Evolutionary conservation across 2,329 filamentous ascomycete species (phyloP), one percentile per base, ranked within the genome.

Genomic region (Alternaria burnsii): DNA sequence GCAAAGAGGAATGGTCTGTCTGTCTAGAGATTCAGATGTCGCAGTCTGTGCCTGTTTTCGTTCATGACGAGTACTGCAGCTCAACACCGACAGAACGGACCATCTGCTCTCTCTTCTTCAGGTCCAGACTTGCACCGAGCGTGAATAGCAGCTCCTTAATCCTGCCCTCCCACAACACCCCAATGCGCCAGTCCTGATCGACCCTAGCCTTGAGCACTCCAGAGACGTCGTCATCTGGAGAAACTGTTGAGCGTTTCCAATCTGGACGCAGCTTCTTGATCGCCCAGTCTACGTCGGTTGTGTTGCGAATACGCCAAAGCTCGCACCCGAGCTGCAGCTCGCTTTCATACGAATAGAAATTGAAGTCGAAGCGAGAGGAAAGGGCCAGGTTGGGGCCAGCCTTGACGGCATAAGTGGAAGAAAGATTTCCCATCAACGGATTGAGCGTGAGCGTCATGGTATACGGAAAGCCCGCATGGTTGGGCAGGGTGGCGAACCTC

Each of bases 271-370:
- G 61, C 69, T 80, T 76, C 57, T 80, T 79, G 48, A 78, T 77
- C 42, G 80, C 79, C 77, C 81, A 82, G 28, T 81, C 81, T 53
- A 81, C 76, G 66, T 77, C 79, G 62, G 74, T 75, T 51, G 73
- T 72, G 59, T 67, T 69, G 59, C 76, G 73, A 54, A 88, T 90
- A 72, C 92, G 89, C 94, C 95, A 99, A 43, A 98, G 83, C 81
- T 99, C 95, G 81, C 93, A 92, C 14, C 95, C 95, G 24, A 98
- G 86, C 26, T 93, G 90, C 84, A 97, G 90, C 59, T 95, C 91
- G 75, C 93, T 97, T 82, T 99, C 95, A 82, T 97, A 99, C 76
- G 93, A 97, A 80, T 97, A 98, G 51, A 97, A 91, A 73, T 99
- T 99, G 81, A 99, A 99, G 74, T 96, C 93, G 81, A 98, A 94